Base-by-base conservation (phyloP, 306 rosid species). In the Cicer chorassanicum region DNA sequence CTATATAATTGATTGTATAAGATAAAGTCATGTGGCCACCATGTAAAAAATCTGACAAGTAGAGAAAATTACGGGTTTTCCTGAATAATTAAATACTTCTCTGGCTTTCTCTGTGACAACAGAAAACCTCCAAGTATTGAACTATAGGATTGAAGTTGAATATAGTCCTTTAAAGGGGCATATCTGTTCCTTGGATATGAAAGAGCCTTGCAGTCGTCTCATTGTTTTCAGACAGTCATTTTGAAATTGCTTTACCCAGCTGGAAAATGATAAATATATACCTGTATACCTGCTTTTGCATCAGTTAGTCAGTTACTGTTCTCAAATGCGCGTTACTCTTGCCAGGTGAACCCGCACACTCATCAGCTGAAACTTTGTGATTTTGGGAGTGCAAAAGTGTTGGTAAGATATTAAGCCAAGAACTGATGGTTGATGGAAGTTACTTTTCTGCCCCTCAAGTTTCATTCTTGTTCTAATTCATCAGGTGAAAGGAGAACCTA, bases 401-500 rank as follows among this genome's bases (percentile, higher is more conserved):
- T 94, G 95, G 98, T 94, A 79, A 88, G 91, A 83, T 65, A 63
- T 80, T 72, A 16, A 68, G 34, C 76, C 61, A 11, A 72, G 77
- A 65, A 39, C 40, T 54, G 63, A 21, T 81, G 79, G 40, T 59
- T 71, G 80, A 67, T 10, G 60, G 53, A 67, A 77, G 51, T 15
- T 60, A 61, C 54, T 72, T 65, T 61, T 68, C 53, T 64, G 19
- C 67, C 7, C n/a, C 74, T 74, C 24, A 62, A 54, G 59, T 44
- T 57, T 77, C 65, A 43, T 78, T 73, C 64, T 12, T 59, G 65
- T 72, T 80, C 72, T 76, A 75, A 80, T 61, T 81, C 72, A 64
- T 86, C 86, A 94, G 98, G 98, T 94, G 75, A 94, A 92, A 87
- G 98, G 98, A 67, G 98, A 94, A 77, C 98, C 97, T 40, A 94